Conservation (phyloP, 371 early-diverging fungal genomes). For the Umbelopsis sp. region DNA sequence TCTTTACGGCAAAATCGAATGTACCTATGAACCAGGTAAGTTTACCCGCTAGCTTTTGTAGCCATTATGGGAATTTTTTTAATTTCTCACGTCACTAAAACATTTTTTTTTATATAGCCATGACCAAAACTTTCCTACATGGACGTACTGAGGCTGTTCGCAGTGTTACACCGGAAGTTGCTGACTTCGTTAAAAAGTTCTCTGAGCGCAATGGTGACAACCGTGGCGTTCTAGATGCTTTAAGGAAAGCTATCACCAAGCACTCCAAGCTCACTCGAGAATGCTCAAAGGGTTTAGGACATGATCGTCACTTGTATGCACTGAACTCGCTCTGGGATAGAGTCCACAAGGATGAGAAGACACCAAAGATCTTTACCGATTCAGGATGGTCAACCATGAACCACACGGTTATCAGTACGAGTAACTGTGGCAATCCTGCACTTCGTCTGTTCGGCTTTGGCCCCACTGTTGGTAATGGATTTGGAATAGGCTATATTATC, state of each 20-base stretch:
- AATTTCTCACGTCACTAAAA: too few relatives aligned
- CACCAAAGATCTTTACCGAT: conserved; percentile 79
- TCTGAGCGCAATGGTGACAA: conserved; percentile 45
- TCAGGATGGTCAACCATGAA: conserved; percentile 57
- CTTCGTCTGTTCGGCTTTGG: conserved; percentile 91
- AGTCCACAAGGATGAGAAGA: conserved; percentile 51
- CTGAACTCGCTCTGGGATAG: conserved; percentile 63
- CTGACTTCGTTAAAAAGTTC: conserved; percentile 78
- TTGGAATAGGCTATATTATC: conserved; percentile 89
- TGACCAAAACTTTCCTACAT: conserved; percentile 79
- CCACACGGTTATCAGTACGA: conserved; percentile 84
- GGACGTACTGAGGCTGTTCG: conserved; percentile 93
- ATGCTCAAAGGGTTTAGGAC: conserved; percentile 77
- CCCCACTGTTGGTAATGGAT: conserved; percentile 90
- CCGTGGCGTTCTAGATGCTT: conserved; percentile 51
- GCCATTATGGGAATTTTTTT: too few relatives aligned
- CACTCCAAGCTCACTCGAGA: conserved; percentile 77
- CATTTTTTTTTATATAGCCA: conserved; percentile 42
- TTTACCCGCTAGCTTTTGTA: too few relatives aligned
- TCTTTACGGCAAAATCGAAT: conserved; percentile 70
- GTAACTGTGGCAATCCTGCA: conserved; percentile 86
- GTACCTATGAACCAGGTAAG: conserved; percentile 80
- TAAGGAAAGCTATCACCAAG: conserved; percentile 64
- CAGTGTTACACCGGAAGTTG: conserved; percentile 71
- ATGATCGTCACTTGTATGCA: conserved; percentile 88